phyloP scores from a whole-genome alignment of 2,329 filamentous ascomycete species.

The Clathrospora elynae region DNA sequence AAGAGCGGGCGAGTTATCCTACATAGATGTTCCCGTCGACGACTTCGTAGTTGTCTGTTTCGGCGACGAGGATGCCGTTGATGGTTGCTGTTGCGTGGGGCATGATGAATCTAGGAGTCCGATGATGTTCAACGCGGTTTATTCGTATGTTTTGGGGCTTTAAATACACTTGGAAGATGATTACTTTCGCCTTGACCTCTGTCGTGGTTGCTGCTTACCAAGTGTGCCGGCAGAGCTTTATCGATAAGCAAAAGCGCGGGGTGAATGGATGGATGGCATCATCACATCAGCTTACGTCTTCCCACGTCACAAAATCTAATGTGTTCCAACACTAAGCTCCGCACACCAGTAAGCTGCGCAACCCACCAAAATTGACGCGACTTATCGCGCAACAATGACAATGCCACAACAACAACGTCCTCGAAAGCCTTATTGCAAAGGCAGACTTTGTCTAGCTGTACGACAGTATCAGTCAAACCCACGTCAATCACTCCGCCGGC shows the following conservation, averaged over 20 bases:
- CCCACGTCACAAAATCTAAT: neutral
- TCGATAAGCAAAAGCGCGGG: conserved; percentile 18
- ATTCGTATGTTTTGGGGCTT: no score
- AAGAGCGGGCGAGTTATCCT: neutral
- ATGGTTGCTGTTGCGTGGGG: conserved; percentile 54
- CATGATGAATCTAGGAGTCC: conserved; percentile 21
- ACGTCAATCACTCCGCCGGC: neutral
- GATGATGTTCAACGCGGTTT: neutral
- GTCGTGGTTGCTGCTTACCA: no score
- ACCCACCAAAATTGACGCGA: neutral
- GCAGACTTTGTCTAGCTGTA: neutral
- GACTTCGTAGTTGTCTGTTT: conserved; percentile 57
- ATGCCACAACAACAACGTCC: neutral
- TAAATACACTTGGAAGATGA: no score
- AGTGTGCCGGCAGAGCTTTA: conserved; percentile 17
- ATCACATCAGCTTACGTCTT: conserved; percentile 16
- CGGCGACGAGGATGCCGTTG: conserved; percentile 58
- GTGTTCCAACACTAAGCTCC: neutral
- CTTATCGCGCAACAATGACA: neutral
- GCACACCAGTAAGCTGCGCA: neutral
- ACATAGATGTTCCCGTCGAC: conserved; percentile 66
- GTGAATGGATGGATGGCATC: conserved; percentile 14
- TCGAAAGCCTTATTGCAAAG: neutral
- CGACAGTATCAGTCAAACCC: neutral
- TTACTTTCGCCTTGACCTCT: no score